Conservation (phyloP, 2,329 filamentous ascomycete genomes). For the Chaetomiaceae sp. region DNA sequence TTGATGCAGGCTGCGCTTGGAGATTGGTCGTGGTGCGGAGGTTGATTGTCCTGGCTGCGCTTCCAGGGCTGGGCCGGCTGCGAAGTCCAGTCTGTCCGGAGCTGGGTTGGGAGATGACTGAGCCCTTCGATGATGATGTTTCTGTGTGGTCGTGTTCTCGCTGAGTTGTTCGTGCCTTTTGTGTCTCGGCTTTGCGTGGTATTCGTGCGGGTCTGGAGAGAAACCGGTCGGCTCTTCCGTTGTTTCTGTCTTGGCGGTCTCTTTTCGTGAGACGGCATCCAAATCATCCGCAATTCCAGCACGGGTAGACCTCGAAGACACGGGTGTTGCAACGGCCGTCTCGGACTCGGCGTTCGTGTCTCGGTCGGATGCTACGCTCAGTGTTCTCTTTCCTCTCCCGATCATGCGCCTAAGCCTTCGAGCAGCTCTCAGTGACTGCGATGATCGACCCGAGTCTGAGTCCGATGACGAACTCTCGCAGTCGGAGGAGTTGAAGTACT, state of each 20-base stretch:
- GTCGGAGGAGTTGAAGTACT: conserved; percentile 61
- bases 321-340: neutral
- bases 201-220: too few species aligned
- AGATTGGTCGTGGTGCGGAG: neutral
- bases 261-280: neutral
- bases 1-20: neutral
- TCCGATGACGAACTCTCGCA: neutral
- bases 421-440: neutral
- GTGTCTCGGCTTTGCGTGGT: neutral
- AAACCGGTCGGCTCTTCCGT: too few species aligned
- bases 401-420: neutral
- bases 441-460: neutral
- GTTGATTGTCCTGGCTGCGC: neutral
- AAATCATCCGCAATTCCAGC: neutral
- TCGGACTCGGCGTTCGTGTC: neutral
- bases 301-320: neutral
- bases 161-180: too few species aligned
- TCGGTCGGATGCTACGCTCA: neutral
- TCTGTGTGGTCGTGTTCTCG: too few species aligned
- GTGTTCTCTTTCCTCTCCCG: neutral
- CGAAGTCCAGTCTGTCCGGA: neutral
- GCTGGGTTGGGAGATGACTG: neutral
- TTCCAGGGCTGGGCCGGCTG: neutral
- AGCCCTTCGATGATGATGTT: too few species aligned
- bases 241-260: too few species aligned